Evolutionary conservation across 352 stramenopile species (phyloP).

Genomic region (Phytophthora multivora): DNA sequence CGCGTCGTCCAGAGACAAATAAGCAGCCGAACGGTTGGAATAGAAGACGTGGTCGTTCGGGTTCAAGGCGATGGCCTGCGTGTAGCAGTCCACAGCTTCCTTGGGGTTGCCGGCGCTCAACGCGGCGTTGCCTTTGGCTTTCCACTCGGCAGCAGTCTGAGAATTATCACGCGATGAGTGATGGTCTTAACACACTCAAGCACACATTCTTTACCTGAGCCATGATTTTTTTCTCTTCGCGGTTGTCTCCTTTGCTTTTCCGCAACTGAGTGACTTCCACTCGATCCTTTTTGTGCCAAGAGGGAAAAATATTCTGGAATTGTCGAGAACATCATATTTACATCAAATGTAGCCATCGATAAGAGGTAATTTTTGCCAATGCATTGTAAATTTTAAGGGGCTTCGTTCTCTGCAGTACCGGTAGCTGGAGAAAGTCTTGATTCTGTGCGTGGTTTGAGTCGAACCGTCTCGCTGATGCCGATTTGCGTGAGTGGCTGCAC

Average conservation of each 20-base stretch:
- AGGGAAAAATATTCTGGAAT: conserved; percentile 37
- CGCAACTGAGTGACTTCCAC: conserved; percentile 22
- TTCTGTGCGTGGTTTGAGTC: conserved; percentile 1
- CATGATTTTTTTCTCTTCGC: conserved; percentile 15
- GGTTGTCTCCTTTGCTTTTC: conserved; percentile 23
- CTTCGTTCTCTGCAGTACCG: conserved; percentile 4
- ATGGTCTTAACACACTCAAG: background rate
- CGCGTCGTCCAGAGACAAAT: conserved; percentile 93
- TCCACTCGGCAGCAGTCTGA: conserved; percentile 72
- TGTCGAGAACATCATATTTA: background rate
- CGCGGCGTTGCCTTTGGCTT: conserved; percentile 96
- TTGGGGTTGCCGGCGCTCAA: conserved; percentile 94
- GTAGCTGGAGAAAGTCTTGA: background rate
- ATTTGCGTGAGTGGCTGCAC: conserved; percentile 68
- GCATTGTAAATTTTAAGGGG: conserved; percentile 2
- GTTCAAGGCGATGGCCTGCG: conserved; percentile 96
- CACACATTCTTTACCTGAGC: conserved; percentile 7
- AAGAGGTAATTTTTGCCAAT: too few relatives aligned
- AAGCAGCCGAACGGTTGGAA: conserved; percentile 98
- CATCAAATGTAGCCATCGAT: conserved; percentile 3
- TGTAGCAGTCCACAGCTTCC: conserved; percentile 97
- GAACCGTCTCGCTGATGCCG: conserved; percentile 35
- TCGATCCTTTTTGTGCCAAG: conserved; percentile 21
- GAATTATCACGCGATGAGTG: background rate
- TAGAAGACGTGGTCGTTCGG: conserved; percentile 97